These are phyloP conservation scores for Leccinum obscurum DNA, from an alignment of 768 basidiomycete genomes.

Conservation along the genomic window DNA sequence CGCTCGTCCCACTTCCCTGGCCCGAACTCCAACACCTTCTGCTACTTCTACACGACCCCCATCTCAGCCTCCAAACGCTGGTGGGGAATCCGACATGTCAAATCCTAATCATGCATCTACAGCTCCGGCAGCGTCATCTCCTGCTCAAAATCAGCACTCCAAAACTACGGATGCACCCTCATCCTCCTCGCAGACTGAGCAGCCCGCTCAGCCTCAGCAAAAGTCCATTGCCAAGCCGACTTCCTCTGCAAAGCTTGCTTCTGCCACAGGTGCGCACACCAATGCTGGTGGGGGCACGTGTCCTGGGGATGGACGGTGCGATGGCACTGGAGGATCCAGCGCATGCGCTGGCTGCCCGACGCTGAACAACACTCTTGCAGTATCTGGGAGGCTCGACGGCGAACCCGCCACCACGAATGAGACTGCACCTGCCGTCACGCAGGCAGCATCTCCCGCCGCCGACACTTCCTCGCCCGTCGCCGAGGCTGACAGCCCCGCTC, in stretches of 20 bases:
- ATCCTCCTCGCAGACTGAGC: slow-evolving; percentile 29
- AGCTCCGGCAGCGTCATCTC: slow-evolving; percentile 29
- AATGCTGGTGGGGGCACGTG: slow-evolving; percentile 66
- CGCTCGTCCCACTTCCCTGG: slow-evolving; percentile 66
- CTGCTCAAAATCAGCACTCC: slow-evolving; percentile 32
- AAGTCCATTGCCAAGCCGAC: slow-evolving; percentile 27
- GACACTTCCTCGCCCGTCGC: slow-evolving; percentile 37
- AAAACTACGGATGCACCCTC: slow-evolving; percentile 32
- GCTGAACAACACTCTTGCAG: slow-evolving; percentile 79
- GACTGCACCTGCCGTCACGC: slow-evolving; percentile 17
- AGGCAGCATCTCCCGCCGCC: slow-evolving; percentile 29
- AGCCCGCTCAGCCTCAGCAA: slow-evolving; percentile 26
- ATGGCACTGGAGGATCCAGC: slow-evolving; percentile 93
- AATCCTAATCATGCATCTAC: slow-evolving; percentile 38
- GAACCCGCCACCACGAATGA: slow-evolving; percentile 33
- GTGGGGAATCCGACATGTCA: slow-evolving; percentile 36
- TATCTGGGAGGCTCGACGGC: slow-evolving; percentile 42
- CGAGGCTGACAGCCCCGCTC: slow-evolving; percentile 32
- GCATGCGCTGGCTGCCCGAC: slow-evolving; percentile 97
- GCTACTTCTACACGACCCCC: slow-evolving; percentile 34
- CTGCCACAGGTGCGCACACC: slow-evolving; percentile 34
- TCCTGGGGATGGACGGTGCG: slow-evolving; percentile 96
- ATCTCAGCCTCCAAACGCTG: slow-evolving; percentile 35
- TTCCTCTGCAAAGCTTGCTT: slow-evolving; percentile 28
- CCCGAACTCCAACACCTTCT: slow-evolving; percentile 38